These are phyloP conservation scores for Casuarina glauca DNA, from an alignment of 306 rosid species.

Conservation along the genomic window DNA sequence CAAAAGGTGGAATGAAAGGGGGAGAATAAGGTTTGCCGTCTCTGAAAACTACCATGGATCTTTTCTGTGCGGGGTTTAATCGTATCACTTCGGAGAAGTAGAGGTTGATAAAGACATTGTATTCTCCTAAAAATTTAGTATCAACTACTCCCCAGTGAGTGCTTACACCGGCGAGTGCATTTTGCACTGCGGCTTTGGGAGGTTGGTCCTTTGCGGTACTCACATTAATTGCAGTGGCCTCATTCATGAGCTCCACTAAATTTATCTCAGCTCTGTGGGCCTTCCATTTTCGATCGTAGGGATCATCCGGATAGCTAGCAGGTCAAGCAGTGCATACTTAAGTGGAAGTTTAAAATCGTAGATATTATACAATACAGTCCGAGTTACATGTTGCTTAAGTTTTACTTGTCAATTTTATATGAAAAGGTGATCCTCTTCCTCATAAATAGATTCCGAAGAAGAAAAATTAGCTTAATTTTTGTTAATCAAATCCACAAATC, in stretches of 20 bases:
- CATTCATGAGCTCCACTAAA: slow-evolving; percentile 18
- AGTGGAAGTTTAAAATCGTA: not conserved
- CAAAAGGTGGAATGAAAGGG: slow-evolving; percentile 39
- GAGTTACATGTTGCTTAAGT: too few relatives aligned
- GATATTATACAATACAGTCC: too few relatives aligned
- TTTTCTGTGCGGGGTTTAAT: slow-evolving; percentile 18
- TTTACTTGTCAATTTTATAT: too few relatives aligned
- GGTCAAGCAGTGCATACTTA: not conserved
- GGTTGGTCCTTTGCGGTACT: slow-evolving; percentile 44
- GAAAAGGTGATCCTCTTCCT: too few relatives aligned
- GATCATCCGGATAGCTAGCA: slow-evolving; percentile 40
- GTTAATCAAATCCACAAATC: too few relatives aligned
- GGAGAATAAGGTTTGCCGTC: slow-evolving; percentile 19
- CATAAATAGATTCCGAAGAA: too few relatives aligned
- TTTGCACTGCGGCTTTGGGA: slow-evolving; percentile 33
- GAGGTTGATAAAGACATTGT: slow-evolving; percentile 27
- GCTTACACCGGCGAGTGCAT: slow-evolving; percentile 11
- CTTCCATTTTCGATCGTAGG: slow-evolving; percentile 42
- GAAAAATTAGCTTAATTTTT: too few relatives aligned
- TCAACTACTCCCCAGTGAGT: not conserved
- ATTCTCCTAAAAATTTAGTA: not conserved
- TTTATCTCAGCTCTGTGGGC: slow-evolving; percentile 1
- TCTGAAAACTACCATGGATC: slow-evolving; percentile 36
- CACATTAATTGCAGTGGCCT: slow-evolving; percentile 14
- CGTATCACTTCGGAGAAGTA: slow-evolving; percentile 47